Evolutionary conservation across 129 eudicot species (phyloP).

Genomic region (Arctium minus): DNA sequence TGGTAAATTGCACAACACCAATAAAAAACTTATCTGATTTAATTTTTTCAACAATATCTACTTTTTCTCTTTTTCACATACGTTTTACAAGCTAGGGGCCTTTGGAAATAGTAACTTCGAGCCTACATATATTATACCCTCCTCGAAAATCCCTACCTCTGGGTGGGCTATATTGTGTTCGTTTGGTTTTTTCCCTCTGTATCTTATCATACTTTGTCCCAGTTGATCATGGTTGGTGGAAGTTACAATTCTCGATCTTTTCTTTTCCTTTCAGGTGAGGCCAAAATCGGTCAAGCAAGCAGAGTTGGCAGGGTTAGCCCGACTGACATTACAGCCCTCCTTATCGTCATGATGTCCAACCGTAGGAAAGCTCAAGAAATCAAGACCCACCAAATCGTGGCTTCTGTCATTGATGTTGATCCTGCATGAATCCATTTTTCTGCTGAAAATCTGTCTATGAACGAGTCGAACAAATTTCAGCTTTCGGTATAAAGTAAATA

Average conservation of each 20-base stretch:
- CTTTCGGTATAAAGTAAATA: neutral
- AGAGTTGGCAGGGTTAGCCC: constrained; percentile 63
- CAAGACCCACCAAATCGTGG: constrained; percentile 33
- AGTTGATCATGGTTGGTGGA: no score
- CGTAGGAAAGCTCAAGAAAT: constrained; percentile 55
- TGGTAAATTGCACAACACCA: no score
- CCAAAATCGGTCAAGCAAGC: constrained; percentile 96
- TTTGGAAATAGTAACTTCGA: no score
- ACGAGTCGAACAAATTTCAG: neutral
- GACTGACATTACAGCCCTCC: constrained; percentile 35
- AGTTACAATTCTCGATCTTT: neutral
- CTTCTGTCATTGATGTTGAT: constrained; percentile 31
- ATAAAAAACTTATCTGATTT: no score
- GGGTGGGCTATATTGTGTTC: neutral
- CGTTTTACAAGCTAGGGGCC: no score
- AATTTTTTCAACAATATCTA: no score
- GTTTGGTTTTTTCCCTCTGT: neutral
- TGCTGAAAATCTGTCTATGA: neutral
- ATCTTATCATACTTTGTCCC: no score
- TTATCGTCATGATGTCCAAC: constrained; percentile 72
- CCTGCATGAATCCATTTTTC: neutral
- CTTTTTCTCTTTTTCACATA: no score
- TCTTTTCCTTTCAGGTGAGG: constrained; percentile 52
- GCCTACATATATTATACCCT: neutral
- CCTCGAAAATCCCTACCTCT: no score